Conservation (phyloP, 1,284 basidiomycete genomes). For the Trametes polyzona region DNA sequence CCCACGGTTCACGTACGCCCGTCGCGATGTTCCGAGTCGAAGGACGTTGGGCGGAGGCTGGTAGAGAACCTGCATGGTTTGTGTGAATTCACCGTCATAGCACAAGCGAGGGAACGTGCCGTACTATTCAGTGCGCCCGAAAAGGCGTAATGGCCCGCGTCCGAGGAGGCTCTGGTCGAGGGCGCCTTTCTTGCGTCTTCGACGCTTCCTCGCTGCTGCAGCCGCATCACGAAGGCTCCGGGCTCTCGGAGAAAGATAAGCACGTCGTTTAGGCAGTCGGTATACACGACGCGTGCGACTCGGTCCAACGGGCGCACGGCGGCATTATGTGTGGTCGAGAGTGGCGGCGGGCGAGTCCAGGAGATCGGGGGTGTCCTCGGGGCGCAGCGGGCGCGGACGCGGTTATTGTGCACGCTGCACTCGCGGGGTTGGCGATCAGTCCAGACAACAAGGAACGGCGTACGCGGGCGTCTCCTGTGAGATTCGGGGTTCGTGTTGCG, state of each 20-base stretch:
- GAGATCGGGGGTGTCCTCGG: not conserved
- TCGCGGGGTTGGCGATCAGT: not conserved
- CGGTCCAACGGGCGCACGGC: not conserved
- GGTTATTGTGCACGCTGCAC: slow-evolving; percentile 3
- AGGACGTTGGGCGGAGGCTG: too few relatives aligned
- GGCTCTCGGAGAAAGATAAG: not conserved
- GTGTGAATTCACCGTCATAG: too few relatives aligned
- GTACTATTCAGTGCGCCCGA: not conserved
- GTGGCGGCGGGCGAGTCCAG: not conserved
- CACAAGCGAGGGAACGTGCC: too few relatives aligned
- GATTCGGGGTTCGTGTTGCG: not conserved
- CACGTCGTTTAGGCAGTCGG: not conserved
- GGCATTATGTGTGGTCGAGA: not conserved
- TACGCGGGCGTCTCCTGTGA: not conserved
- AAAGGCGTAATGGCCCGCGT: slow-evolving; percentile 3
- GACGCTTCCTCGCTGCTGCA: not conserved
- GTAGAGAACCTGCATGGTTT: too few relatives aligned
- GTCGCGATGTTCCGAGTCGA: not conserved
- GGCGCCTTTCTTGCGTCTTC: not conserved
- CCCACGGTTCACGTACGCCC: not conserved
- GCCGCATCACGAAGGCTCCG: not conserved
- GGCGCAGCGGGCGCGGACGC: not conserved
- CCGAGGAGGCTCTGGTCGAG: not conserved
- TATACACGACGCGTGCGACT: not conserved
- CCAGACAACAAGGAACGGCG: not conserved